Evolutionary conservation across 2,329 filamentous ascomycete species (phyloP), one percentile per base, ranked within the genome.

Genomic region (Beauveria rudraprayagi): DNA sequence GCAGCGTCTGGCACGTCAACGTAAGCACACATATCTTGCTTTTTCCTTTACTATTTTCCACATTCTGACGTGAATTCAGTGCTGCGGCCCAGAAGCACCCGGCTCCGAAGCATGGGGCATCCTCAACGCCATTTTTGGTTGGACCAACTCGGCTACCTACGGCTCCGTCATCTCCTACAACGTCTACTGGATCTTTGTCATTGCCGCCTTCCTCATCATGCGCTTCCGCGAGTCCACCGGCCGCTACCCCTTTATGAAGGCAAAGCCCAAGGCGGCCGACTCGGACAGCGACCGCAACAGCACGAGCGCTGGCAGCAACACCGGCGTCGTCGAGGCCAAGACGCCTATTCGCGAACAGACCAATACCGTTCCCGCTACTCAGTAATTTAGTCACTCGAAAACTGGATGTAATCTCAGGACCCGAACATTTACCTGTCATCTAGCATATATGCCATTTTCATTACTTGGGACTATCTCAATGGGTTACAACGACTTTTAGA

Each of bases 141-240:
- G 92, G 92, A 83, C 86, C 63, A 96, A 96, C 76, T 91, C 89
- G 14, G 92, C 90, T 5, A 95, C 91, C 1, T 92, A 93, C 68
- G 91, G 91, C 56, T 92, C 90, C 1, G 88, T 96, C 65, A 85
- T 96, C 64, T 86, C 89, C 1, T 96, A 96, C 77, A 95, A 94
- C 71, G 62, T 93, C 17, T 96, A 96, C 77, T 96, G 91, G 92
- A 75, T 94, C 56, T 78, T 78, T 9, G 83, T 94, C 65, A 91
- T 92, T 61, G 80, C 91, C 17, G 81, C 80, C 5, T 90, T 93
- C 70, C 63, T 84, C 16, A 66, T 76, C 40, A 80, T 93, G 78
- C 80, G 87, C 47, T 90, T 84, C 75, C 82, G 82, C 64, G 90
- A 94, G 75, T 66, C 65, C 41, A 79, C 77, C 63, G 80, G 81